phyloP scores from a whole-genome alignment of 495 filamentous ascomycete species.

The Penicillium paradoxum region DNA sequence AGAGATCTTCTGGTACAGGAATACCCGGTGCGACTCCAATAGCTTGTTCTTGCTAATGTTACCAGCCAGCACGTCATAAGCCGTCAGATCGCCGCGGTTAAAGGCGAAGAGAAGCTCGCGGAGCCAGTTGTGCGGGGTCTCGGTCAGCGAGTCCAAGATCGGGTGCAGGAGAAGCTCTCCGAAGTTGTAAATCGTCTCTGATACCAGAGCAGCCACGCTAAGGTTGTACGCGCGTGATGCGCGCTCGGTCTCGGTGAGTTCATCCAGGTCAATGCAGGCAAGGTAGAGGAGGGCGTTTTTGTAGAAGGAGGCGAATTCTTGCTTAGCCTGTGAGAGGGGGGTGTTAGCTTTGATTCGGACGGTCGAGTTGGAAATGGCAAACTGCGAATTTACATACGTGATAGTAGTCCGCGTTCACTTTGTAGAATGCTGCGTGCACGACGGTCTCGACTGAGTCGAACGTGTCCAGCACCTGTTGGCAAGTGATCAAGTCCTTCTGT shows the following conservation, averaged over 20 bases:
- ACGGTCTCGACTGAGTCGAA: constrained; percentile 96
- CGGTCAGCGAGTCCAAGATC: constrained; percentile 76
- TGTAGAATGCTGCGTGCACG: constrained; percentile 96
- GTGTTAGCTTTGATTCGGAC: neutral
- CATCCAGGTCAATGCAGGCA: constrained; percentile 81
- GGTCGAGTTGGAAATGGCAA: neutral
- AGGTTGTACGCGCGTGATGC: constrained; percentile 85
- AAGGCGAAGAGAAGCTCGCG: constrained; percentile 93
- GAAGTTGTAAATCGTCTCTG: constrained; percentile 97
- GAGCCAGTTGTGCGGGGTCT: constrained; percentile 70
- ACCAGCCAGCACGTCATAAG: constrained; percentile 73
- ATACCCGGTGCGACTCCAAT: constrained; percentile 70
- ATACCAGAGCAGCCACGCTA: constrained; percentile 84
- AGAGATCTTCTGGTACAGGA: constrained; percentile 96
- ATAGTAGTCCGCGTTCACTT: constrained; percentile 91
- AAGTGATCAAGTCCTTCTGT: constrained; percentile 77
- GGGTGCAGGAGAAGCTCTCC: constrained; percentile 97
- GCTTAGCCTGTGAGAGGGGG: constrained; percentile 52
- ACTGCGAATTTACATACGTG: constrained; percentile 46
- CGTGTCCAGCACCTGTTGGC: constrained; percentile 78
- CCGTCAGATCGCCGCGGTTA: constrained; percentile 88
- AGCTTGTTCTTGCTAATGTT: constrained; percentile 74
- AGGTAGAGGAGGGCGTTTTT: constrained; percentile 97
- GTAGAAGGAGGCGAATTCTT: constrained; percentile 93
- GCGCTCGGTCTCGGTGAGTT: constrained; percentile 66